phyloP scores from a whole-genome alignment of 441 rosid species.

The Eutrema salsugineum region DNA sequence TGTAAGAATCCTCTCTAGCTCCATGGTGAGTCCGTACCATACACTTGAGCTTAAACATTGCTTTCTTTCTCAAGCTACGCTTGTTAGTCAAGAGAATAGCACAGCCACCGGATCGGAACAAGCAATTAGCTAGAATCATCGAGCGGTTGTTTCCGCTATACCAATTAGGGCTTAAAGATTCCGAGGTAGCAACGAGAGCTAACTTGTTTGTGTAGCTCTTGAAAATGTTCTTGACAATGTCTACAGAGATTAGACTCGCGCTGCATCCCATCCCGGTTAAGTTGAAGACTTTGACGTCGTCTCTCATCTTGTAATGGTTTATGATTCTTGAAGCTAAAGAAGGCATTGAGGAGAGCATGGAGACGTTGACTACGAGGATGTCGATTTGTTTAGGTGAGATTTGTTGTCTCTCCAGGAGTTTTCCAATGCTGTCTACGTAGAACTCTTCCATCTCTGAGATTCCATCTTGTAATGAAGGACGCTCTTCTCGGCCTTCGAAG shows the following conservation, averaged over 20 bases:
- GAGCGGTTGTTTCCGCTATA: slow-evolving; percentile 75
- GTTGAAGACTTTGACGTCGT: slow-evolving; percentile 65
- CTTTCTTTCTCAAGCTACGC: slow-evolving; percentile 38
- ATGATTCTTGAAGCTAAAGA: slow-evolving; percentile 63
- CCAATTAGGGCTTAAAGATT: slow-evolving; percentile 82
- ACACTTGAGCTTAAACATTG: slow-evolving; percentile 70
- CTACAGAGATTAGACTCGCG: slow-evolving; percentile 78
- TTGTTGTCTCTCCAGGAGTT: slow-evolving; percentile 54
- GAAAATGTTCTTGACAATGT: slow-evolving; percentile 59
- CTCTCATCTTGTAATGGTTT: slow-evolving; percentile 73
- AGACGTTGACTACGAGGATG: slow-evolving; percentile 72
- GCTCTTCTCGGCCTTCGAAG: slow-evolving; percentile 56
- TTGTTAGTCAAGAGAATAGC: slow-evolving; percentile 78
- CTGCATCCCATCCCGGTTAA: slow-evolving; percentile 95
- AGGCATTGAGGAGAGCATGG: slow-evolving; percentile 62
- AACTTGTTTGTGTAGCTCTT: slow-evolving; percentile 41
- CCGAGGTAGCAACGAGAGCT: slow-evolving; percentile 72
- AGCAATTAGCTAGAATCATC: slow-evolving; percentile 82
- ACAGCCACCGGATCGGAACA: slow-evolving; percentile 85
- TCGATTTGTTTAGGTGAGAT: slow-evolving; percentile 62
- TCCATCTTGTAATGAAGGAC: slow-evolving; percentile 52
- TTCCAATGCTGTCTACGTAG: slow-evolving; percentile 52
- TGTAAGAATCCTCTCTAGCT: slow-evolving; percentile 64
- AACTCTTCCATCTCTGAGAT: slow-evolving; percentile 80
- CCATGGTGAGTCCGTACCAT: slow-evolving; percentile 91